Conservation (phyloP, 768 basidiomycete species). For the Rickenella mellea region DNA sequence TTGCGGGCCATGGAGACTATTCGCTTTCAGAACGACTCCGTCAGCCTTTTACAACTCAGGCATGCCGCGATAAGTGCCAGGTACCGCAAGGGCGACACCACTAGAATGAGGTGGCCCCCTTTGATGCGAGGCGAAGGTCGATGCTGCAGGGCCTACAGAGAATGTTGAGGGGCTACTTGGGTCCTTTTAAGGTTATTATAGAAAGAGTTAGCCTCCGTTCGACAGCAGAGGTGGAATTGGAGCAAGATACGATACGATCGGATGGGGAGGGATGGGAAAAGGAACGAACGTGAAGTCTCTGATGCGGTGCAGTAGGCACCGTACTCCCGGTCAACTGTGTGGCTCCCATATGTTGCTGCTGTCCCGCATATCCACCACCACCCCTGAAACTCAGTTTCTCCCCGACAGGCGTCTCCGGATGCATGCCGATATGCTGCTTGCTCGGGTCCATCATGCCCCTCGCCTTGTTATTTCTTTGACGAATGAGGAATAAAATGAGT, state of each 20-base stretch:
- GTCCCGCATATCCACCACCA: background rate
- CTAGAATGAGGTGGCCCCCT: background rate
- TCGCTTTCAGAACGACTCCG: too few species aligned
- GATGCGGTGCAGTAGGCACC: too few species aligned
- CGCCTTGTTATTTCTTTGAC: slow-evolving; percentile 5
- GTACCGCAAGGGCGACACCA: too few species aligned
- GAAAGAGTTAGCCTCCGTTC: slow-evolving; percentile 2
- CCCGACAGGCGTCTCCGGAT: too few species aligned
- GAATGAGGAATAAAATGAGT: slow-evolving; percentile 28
- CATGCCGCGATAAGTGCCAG: background rate
- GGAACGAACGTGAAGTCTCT: slow-evolving; percentile 19
- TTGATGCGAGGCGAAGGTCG: background rate
- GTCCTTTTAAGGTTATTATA: slow-evolving; percentile 18
- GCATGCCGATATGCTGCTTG: too few species aligned
- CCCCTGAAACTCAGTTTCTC: background rate
- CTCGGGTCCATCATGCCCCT: too few species aligned
- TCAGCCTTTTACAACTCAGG: background rate
- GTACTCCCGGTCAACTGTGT: slow-evolving; percentile 7
- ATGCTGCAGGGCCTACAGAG: slow-evolving; percentile 16
- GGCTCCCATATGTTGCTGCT: slow-evolving; percentile 2
- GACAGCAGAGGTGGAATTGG: background rate
- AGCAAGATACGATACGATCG: background rate
- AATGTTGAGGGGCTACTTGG: slow-evolving; percentile 28
- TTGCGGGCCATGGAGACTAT: too few species aligned
- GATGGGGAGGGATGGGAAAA: slow-evolving; percentile 9